phyloP scores from a whole-genome alignment of 164 flowering plant genomes.

The Vitis amurensis region DNA sequence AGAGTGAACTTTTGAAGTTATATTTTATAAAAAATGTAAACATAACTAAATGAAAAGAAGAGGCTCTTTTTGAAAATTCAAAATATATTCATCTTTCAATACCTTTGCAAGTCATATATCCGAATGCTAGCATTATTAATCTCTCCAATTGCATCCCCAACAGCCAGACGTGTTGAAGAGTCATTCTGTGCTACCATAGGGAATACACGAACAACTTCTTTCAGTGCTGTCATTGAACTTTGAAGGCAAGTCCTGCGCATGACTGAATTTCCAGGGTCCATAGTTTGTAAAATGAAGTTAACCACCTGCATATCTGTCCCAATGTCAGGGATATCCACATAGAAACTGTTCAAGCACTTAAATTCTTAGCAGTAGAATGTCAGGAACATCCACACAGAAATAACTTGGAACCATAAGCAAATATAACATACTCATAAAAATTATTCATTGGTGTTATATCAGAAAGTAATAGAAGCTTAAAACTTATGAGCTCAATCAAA shows the following conservation, averaged over 20 bases:
- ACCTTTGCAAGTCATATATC: constrained; percentile 96
- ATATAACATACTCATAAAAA: not conserved
- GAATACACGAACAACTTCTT: constrained; percentile 75
- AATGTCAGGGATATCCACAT: constrained; percentile 31
- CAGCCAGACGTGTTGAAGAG: constrained; percentile 69
- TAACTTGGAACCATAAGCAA: too few relatives aligned
- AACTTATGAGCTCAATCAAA: too few relatives aligned
- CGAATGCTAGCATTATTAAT: constrained; percentile 60
- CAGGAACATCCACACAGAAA: too few relatives aligned
- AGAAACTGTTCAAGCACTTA: not conserved
- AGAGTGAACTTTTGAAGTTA: too few relatives aligned
- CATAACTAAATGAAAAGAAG: too few relatives aligned
- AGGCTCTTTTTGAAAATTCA: too few relatives aligned
- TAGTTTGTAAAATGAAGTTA: constrained; percentile 77
- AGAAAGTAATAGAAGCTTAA: too few relatives aligned
- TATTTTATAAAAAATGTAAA: too few relatives aligned
- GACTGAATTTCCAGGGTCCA: constrained; percentile 84
- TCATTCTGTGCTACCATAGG: constrained; percentile 93
- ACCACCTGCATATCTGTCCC: constrained; percentile 81
- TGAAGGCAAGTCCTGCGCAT: constrained; percentile 84
- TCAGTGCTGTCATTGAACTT: constrained; percentile 70
- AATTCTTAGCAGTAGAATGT: not conserved
- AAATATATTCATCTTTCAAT: constrained; percentile 4
- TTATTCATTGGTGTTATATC: not conserved
- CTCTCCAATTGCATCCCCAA: constrained; percentile 89